Percentiles rank a stretch among this genome's conserved stretches.
These are phyloP conservation scores for Aspergillus saccharolyticus DNA, from an alignment of 495 filamentous ascomycete genomes.

Conservation along the genomic window DNA sequence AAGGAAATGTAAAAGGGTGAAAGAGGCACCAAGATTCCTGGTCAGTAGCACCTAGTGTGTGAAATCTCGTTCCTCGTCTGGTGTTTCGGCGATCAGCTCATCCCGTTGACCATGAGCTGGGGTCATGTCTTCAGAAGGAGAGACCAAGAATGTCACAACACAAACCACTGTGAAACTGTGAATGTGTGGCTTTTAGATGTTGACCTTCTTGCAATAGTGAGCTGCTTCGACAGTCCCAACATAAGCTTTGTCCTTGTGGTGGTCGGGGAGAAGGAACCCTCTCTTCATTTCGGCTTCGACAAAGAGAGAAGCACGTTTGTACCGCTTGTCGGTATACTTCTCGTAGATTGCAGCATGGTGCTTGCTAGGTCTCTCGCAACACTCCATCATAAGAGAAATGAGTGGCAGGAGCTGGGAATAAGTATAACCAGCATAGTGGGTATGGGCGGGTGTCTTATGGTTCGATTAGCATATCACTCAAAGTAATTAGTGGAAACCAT, in stretches of 20 bases:
- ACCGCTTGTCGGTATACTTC: conserved; percentile 81
- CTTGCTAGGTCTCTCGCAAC: conserved; percentile 71
- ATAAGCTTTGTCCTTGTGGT: conserved; percentile 21
- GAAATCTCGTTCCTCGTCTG: neutral
- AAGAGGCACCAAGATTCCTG: neutral
- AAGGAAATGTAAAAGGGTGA: neutral
- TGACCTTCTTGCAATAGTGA: conserved; percentile 19
- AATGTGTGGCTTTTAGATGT: neutral
- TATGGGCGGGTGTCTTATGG: conserved; percentile 72
- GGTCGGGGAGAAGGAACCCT: conserved; percentile 41
- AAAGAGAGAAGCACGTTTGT: conserved; percentile 73
- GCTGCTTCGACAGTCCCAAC: conserved; percentile 8
- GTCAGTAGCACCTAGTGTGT: neutral
- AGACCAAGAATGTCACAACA: no score
- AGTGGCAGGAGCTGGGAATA: conserved; percentile 75
- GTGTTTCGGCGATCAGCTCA: neutral
- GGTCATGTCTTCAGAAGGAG: neutral
- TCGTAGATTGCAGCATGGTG: conserved; percentile 86
- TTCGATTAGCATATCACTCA: conserved; percentile 25
- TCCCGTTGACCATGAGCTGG: no score
- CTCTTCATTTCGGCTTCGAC: conserved; percentile 66
- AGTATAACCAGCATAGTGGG: conserved; percentile 90
- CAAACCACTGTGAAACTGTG: no score
- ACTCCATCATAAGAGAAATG: conserved; percentile 72
- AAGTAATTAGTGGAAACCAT: conserved; percentile 31